Evolutionary conservation across 495 filamentous ascomycete species (phyloP), one percentile per base, ranked within the genome.

Genomic region (Sporormia fimetaria): DNA sequence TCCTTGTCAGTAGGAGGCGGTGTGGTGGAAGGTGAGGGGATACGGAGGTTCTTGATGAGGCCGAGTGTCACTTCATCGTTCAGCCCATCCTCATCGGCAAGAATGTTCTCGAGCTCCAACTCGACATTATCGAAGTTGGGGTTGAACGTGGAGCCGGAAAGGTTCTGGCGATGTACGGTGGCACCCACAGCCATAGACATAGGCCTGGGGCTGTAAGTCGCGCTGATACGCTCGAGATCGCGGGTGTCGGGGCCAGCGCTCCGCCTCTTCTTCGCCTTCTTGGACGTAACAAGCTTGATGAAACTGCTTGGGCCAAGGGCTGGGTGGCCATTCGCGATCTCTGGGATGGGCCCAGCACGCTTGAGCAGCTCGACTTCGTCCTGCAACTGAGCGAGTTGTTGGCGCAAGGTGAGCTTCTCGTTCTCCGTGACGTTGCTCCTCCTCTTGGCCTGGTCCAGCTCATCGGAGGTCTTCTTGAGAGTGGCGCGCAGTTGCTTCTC

Each of bases 1-100:
- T 99, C 90, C 68, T 99, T 99, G 65, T 96, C 92, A 18, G 83
- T 87, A 6, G 88, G 86, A 17, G 84, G 78, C 6, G 90, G 88
- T 38, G 71, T 84, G 8, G 79, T 78, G 44, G 76, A 77, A 5
- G 88, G 87, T 4, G 79, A 71, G 10, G 90, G 90, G 43, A 96
- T 94, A 69, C 92, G 94, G 21, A 99, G 73, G 54, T 95, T 95
- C 57, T 80, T 77, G 56, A 99, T 96, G 42, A 99, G 69, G 30
- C 92, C 90, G 70, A 95, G 75, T 0, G 88, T 83, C 23, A 96
- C 86, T 62, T 99, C 90, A 47, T 96, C 87, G 56, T 95, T 95
- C 42, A 99, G 66, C 33, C 77, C 83, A 44, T 96, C 88, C 51
- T 99, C 90, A 50, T 95, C 90, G 31, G 90, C 84, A 31, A 99